Base-by-base conservation (phyloP, 2,329 filamentous ascomycete species). In the Scolecobasidium constrictum region DNA sequence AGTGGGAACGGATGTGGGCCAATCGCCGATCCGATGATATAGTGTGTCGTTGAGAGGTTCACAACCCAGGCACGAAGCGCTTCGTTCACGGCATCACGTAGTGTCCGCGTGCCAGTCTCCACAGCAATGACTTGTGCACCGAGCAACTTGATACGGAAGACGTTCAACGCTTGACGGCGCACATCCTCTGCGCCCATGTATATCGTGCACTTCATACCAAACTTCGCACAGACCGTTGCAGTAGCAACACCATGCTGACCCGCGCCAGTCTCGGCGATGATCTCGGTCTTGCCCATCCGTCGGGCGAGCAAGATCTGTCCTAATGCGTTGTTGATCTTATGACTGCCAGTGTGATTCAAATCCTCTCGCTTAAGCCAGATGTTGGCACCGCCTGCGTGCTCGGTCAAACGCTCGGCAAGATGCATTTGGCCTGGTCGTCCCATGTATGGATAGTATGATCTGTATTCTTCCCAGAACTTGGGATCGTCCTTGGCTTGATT, bases 151-250 rank as follows among this genome's bases (percentile, higher is more conserved):
- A 98, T 98, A 35, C 92, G 83, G 77, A 98, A 98, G 31, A 98
- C 92, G 63, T 98, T 98, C 46, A 98, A 73, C 2, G 92, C 90
- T 63, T 98, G 92, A 53, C 92, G 81, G 46, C 92, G 83, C 41
- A 96, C 92, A 57, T 98, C 92, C 67, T 98, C 92, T 37, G 88
- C 87, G 54, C 92, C 92, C 92, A 98, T 98, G 67, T 88, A 98
- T 43, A 98, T 84, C 21, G 87, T 94, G 61, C 92, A 98, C 61
- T 90, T 83, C 88, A 98, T 90, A 57, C 86, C 87, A 56, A 98
- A 96, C 67, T 95, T 94, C 58, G 92, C 92, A 56, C 92, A 96
- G 18, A 96, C 87, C 0, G 92, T 98, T 1, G 92, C 92, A 21
- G 92, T 96, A 3, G 92, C 92, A 28, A 98, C 92, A 69, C 92